Percentiles rank a stretch among this genome's conserved stretches.
phyloP scores from a whole-genome alignment of 108 stramenopile species.

The Cyclotella baltica region DNA sequence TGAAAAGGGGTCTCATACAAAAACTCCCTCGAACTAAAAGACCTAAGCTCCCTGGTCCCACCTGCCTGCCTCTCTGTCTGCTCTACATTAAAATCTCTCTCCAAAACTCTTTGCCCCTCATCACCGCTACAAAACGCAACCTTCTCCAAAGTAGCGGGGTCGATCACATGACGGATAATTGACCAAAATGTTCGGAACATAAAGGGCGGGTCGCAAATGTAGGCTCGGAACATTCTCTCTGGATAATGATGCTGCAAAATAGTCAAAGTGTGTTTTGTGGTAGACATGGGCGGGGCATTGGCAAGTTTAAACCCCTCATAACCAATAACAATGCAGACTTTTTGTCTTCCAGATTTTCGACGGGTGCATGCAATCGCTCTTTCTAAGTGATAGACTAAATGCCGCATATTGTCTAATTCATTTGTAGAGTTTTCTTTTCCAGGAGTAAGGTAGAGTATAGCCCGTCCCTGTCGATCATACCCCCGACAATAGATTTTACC shows the following conservation, averaged over 20 bases:
- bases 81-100: constrained; percentile 56
- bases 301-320: constrained; percentile 78
- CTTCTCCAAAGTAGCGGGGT: constrained; percentile 87
- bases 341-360: constrained; percentile 64
- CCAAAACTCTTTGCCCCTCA: constrained; percentile 54
- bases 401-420: constrained; percentile 81
- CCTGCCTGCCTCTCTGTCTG: constrained; percentile 69
- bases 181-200: constrained; percentile 89
- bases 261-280: constrained; percentile 73
- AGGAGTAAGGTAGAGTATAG: constrained; percentile 89
- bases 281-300: constrained; percentile 82
- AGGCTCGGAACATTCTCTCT: constrained; percentile 84
- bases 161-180: constrained; percentile 85
- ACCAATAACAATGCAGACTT: constrained; percentile 89
- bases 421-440: constrained; percentile 82
- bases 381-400: constrained; percentile 92
- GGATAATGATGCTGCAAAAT: constrained; percentile 93
- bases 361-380: constrained; percentile 83
- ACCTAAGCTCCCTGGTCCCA: constrained; percentile 50
- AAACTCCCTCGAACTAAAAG: constrained; percentile 75
- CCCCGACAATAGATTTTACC: constrained; percentile 91
- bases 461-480: constrained; percentile 83
- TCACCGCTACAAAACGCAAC: constrained; percentile 74
- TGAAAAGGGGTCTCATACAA: constrained; percentile 67
- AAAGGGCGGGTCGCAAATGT: constrained; percentile 86